Evolutionary conservation across 73 alveolate species (phyloP).

Genomic region (Effrenium voratum): DNA sequence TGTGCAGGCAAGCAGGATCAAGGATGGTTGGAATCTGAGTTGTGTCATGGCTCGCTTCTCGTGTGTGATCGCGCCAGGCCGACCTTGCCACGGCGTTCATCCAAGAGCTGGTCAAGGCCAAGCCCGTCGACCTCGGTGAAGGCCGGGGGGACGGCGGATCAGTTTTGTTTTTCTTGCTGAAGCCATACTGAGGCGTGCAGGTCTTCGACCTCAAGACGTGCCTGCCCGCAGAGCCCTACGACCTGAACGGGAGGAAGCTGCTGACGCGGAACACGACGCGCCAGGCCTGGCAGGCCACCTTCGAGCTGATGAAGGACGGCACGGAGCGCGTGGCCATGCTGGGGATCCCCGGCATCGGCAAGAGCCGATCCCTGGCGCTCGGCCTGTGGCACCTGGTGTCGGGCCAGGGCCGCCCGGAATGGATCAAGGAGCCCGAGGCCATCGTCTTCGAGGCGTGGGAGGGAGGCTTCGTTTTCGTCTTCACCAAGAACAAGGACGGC

Average conservation of each 20-base stretch:
- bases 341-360: conserved; percentile 29
- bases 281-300: conserved; percentile 37
- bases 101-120: no score
- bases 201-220: no score
- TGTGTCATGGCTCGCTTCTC: no score
- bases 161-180: no score
- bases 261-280: neutral
- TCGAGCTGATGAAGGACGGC: conserved; percentile 9
- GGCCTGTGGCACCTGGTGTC: conserved; percentile 45
- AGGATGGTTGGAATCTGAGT: no score
- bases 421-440: conserved; percentile 6
- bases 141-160: no score
- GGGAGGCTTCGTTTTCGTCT: neutral
- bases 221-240: conserved; percentile 5
- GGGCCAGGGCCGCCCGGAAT: neutral
- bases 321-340: conserved; percentile 8
- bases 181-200: no score
- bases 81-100: no score
- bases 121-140: no score
- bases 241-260: neutral
- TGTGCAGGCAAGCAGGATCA: no score
- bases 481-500: neutral
- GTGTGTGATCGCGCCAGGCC: no score
- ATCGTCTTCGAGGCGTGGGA: conserved; percentile 16
- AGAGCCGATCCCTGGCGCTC: neutral